Conservation (phyloP, 768 basidiomycete species). For the Leccinum subgranulosum region DNA sequence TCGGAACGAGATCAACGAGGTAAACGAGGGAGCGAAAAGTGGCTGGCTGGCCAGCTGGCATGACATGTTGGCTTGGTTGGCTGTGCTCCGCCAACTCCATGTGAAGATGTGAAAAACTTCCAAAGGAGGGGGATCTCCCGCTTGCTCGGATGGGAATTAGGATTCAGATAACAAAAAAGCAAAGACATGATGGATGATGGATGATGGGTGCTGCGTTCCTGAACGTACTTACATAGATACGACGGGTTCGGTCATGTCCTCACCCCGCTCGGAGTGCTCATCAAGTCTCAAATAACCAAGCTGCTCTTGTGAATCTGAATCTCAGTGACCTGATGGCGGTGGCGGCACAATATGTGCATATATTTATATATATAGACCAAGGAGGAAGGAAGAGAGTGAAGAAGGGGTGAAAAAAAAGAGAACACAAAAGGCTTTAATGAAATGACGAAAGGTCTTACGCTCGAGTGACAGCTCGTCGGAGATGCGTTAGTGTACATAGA, state of each 20-base stretch:
- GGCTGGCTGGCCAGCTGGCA: background rate
- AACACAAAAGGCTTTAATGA: background rate
- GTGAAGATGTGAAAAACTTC: background rate
- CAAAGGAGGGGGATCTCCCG: background rate
- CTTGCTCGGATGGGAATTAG: background rate
- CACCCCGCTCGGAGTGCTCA: background rate
- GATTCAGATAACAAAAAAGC: background rate
- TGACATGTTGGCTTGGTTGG: background rate
- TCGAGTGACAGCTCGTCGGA: background rate
- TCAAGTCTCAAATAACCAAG: background rate
- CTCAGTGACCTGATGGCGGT: background rate
- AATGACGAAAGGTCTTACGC: slow-evolving; percentile 6
- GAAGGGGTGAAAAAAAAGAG: background rate
- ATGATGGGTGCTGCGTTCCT: background rate
- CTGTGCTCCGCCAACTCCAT: background rate
- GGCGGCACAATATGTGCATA: background rate
- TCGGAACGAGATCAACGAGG: background rate
- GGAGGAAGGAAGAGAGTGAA: background rate
- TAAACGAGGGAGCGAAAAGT: background rate
- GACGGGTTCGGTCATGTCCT: background rate
- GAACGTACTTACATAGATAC: background rate
- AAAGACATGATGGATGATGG: background rate
- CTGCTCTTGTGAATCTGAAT: background rate
- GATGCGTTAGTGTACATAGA: background rate
- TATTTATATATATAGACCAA: background rate